Evolutionary conservation across 148 eudicot genomes (phyloP).

Genomic region (Rhododendron ovatum): DNA sequence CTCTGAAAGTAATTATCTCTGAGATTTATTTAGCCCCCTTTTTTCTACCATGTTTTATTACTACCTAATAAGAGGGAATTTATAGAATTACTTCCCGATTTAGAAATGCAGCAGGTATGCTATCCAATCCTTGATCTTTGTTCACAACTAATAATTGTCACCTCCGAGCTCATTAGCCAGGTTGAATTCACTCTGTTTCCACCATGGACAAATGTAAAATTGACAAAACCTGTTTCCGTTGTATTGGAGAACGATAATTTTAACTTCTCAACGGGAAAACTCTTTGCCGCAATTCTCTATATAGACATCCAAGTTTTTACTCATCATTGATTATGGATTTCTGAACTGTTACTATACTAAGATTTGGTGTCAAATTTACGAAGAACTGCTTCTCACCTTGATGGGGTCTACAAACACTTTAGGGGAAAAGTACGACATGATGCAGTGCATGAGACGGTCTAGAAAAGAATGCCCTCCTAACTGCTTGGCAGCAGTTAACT

Average conservation of each 20-base stretch:
- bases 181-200: not conserved
- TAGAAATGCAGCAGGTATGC: not conserved
- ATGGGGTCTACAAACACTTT: not conserved
- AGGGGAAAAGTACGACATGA: not conserved
- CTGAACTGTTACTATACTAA: not conserved
- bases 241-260: not conserved
- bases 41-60: not conserved
- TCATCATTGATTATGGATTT: not conserved
- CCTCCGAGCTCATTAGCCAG: not conserved
- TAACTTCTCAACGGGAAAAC: not conserved
- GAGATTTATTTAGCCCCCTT: not conserved
- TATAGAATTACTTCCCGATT: not conserved
- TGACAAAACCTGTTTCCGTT: not conserved
- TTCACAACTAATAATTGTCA: not conserved
- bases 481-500: not conserved
- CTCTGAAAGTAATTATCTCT: not conserved
- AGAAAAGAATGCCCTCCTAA: not conserved
- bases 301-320: not conserved
- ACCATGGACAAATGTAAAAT: not conserved
- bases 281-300: not conserved
- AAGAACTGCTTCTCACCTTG: not conserved
- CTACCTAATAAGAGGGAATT: not conserved
- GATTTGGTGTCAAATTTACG: not conserved
- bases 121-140: not conserved
- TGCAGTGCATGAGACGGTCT: not conserved